Conservation (phyloP, 2,329 filamentous ascomycete species). For the Microsporum canis region DNA sequence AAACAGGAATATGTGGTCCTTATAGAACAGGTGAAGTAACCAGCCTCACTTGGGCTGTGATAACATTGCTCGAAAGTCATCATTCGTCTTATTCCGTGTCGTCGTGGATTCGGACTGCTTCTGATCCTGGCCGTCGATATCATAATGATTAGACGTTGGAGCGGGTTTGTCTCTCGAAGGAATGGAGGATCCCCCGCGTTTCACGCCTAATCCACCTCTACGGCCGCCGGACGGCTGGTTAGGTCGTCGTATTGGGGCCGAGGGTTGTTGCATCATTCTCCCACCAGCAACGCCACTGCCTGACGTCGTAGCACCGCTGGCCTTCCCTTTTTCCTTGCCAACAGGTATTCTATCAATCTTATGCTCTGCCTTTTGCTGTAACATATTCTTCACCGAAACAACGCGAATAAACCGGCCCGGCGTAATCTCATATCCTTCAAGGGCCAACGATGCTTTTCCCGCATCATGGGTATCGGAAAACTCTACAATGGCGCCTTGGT, state of each 20-base stretch:
- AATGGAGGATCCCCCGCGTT: conserved; percentile 17
- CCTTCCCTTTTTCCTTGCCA: conserved; percentile 31
- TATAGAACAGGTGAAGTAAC: not conserved
- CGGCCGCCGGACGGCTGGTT: conserved; percentile 34
- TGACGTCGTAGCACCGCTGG: conserved; percentile 7
- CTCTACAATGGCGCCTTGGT: conserved; percentile 78
- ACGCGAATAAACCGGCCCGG: conserved; percentile 34
- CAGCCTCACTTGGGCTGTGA: conserved; percentile 3
- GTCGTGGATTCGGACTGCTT: conserved; percentile 15
- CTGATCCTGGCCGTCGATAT: conserved; percentile 8
- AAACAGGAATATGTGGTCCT: not conserved
- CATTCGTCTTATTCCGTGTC: conserved; percentile 31
- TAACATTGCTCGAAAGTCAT: conserved; percentile 47
- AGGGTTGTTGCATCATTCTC: conserved; percentile 20
- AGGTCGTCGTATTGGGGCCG: conserved; percentile 35
- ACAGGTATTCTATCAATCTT: conserved; percentile 31
- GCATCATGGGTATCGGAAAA: conserved; percentile 59
- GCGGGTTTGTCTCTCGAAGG: not conserved
- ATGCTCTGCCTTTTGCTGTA: conserved; percentile 31
- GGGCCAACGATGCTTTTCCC: conserved; percentile 46
- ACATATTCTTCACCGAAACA: conserved; percentile 44
- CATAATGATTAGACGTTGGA: not conserved
- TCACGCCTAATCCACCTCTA: conserved; percentile 41
- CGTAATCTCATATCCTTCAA: conserved; percentile 37
- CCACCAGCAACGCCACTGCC: not conserved